These are phyloP conservation scores for Hyaloperonospora brassicae DNA, from an alignment of 352 stramenopile species.

Conservation along the genomic window DNA sequence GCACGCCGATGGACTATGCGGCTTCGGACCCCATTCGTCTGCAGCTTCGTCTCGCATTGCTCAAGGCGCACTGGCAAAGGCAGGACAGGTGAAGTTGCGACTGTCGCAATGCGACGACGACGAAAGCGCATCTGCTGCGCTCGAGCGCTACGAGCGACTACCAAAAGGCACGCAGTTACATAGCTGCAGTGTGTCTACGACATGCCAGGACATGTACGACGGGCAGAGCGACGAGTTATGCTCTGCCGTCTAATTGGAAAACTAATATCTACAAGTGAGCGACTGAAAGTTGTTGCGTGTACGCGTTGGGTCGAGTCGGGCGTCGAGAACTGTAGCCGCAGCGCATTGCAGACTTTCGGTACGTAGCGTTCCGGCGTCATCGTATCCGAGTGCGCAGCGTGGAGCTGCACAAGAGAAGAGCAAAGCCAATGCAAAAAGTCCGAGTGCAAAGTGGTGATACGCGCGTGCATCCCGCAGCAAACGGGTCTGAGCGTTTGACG, in stretches of 20 bases:
- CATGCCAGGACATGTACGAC: conserved; percentile 30
- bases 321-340: too few relatives aligned
- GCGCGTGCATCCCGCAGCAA: too few relatives aligned
- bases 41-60: conserved; percentile 38
- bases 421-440: too few relatives aligned
- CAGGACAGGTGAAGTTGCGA: conserved; percentile 17
- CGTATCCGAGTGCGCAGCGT: too few relatives aligned
- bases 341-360: too few relatives aligned
- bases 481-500: too few relatives aligned
- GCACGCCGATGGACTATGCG: conserved; percentile 37
- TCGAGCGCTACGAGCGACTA: neutral
- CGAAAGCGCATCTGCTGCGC: neutral
- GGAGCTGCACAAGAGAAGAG: too few relatives aligned
- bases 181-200: conserved; percentile 12
- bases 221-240: conserved; percentile 3
- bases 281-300: too few relatives aligned
- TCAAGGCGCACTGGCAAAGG: conserved; percentile 50
- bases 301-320: too few relatives aligned
- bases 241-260: conserved; percentile 14
- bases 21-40: conserved; percentile 37
- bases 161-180: neutral
- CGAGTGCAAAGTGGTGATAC: too few relatives aligned
- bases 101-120: neutral
- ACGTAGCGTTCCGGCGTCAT: too few relatives aligned
- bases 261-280: too few relatives aligned